Conservation (phyloP, 139 green algal species). For the Auxenochlorella pyrenoidosa region DNA sequence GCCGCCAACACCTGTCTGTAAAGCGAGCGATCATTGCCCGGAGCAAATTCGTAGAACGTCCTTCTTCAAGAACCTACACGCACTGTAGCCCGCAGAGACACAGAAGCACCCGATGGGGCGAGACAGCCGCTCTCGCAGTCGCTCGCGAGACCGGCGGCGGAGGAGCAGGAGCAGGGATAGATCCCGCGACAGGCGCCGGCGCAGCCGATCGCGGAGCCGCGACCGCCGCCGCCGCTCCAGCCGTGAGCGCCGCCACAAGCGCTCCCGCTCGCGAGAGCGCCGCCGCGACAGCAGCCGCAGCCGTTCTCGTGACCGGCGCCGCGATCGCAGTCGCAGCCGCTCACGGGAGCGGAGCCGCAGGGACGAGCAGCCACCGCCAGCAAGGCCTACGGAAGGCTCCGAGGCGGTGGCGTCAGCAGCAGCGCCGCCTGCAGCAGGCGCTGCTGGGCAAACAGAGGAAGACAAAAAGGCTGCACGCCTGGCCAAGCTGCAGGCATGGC, state of each 20-base stretch:
- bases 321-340: slow-evolving; percentile 36
- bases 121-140: not conserved
- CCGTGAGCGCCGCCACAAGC: not conserved
- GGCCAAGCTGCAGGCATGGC: slow-evolving; percentile 59
- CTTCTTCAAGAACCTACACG: too few species aligned
- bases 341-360: slow-evolving; percentile 22
- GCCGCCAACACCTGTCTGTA: too few species aligned
- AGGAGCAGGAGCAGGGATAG: slow-evolving; percentile 9
- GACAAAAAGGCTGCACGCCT: slow-evolving; percentile 49
- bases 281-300: slow-evolving; percentile 4
- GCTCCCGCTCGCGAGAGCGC: not conserved
- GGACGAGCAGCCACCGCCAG: slow-evolving; percentile 29
- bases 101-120: not conserved
- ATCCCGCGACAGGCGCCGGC: slow-evolving; percentile 13
- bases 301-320: not conserved
- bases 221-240: not conserved
- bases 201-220: not conserved
- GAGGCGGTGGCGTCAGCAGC: not conserved
- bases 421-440: not conserved
- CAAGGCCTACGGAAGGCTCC: not conserved
- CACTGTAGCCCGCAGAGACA: too few species aligned
- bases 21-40: too few species aligned
- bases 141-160: not conserved
- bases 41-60: too few species aligned
- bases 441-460: slow-evolving; percentile 7